These are phyloP conservation scores for Neurospora sp. DNA, from an alignment of 495 filamentous ascomycete genomes.

Conservation along the genomic window DNA sequence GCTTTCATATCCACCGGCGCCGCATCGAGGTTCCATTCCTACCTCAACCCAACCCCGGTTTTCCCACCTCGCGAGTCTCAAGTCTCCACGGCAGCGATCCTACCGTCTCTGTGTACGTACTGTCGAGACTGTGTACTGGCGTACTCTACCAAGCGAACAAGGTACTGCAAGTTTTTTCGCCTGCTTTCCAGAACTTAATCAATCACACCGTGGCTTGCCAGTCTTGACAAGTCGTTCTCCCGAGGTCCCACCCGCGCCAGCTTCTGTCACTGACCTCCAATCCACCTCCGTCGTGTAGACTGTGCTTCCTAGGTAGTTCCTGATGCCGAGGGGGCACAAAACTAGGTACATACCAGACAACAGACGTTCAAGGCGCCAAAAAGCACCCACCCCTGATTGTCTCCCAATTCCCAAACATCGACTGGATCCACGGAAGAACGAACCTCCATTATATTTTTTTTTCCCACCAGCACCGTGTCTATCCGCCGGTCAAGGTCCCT, in stretches of 20 bases:
- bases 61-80: neutral
- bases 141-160: neutral
- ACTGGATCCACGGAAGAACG: neutral
- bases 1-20: neutral
- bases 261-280: no score
- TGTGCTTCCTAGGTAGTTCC: neutral
- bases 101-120: neutral
- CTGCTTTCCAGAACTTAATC: neutral
- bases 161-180: neutral
- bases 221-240: neutral
- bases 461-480: neutral
- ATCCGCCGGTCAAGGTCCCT: neutral
- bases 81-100: neutral
- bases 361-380: neutral
- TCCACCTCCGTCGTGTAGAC: neutral
- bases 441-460: neutral
- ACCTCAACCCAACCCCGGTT: neutral
- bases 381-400: neutral
- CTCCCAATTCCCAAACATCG: neutral
- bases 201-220: neutral
- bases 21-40: neutral
- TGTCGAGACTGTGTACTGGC: neutral
- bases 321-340: neutral
- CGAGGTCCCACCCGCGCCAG: neutral
- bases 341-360: neutral